Conservation (phyloP, 495 filamentous ascomycete genomes). For the Polyplosphaeria fusca region DNA sequence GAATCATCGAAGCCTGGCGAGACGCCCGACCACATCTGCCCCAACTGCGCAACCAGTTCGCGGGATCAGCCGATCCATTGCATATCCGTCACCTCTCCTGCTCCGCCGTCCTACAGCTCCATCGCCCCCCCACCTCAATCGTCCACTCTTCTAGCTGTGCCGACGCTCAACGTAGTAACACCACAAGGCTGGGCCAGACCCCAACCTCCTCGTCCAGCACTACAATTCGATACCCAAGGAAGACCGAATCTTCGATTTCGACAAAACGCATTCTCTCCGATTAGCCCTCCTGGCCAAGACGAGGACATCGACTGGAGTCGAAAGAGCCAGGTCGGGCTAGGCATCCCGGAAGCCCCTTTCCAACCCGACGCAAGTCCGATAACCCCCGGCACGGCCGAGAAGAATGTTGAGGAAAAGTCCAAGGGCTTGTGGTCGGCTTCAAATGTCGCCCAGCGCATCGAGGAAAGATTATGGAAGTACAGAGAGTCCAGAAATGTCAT, state of each 20-base stretch:
- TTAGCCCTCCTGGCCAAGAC: not conserved
- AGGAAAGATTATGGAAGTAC: slow-evolving; percentile 19
- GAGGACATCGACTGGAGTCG: not conserved
- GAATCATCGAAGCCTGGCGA: not conserved
- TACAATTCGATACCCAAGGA: slow-evolving; percentile 2
- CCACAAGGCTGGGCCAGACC: not conserved
- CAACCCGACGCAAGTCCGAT: not conserved
- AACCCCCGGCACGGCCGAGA: slow-evolving; percentile 1
- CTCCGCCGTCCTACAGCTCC: slow-evolving; percentile 9
- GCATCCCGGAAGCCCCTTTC: slow-evolving; percentile 6
- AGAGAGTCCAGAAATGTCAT: slow-evolving; percentile 11
- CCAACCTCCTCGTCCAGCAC: not conserved
- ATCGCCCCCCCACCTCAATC: not conserved
- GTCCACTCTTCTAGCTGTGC: not conserved
- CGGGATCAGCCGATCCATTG: slow-evolving; percentile 12
- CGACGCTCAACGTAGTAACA: not conserved
- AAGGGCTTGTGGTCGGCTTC: not conserved
- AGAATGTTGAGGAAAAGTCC: not conserved
- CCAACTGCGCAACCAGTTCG: not conserved
- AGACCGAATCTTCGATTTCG: slow-evolving; percentile 8
- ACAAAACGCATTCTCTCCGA: slow-evolving; percentile 9
- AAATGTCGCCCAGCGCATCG: slow-evolving; percentile 18
- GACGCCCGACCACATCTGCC: not conserved
- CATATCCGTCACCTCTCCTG: slow-evolving; percentile 2
- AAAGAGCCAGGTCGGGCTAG: slow-evolving; percentile 4